These are phyloP conservation scores for Hydrangea macrophylla DNA, from an alignment of 148 eudicot genomes.

Conservation along the genomic window DNA sequence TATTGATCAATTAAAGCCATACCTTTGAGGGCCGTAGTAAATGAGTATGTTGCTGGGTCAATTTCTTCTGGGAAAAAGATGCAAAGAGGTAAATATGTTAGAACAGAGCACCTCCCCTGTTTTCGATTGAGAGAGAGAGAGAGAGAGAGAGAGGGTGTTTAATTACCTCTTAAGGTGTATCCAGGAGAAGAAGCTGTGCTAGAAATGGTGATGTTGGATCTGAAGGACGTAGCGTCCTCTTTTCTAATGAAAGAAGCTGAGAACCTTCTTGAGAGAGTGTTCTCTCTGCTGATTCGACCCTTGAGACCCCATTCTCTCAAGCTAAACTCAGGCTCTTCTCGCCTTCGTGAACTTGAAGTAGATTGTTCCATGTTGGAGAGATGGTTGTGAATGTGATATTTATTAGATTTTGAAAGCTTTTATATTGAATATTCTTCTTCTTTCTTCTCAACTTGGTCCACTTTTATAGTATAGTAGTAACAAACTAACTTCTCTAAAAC, in stretches of 20 bases:
- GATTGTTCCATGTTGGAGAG: constrained; percentile 29
- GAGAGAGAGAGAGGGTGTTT: constrained; percentile 3
- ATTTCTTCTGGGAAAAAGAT: constrained; percentile 61
- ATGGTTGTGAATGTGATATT: too few relatives aligned
- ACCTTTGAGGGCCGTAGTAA: constrained; percentile 92
- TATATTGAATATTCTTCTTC: not conserved
- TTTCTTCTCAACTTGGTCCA: not conserved
- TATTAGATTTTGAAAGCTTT: too few relatives aligned
- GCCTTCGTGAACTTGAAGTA: constrained; percentile 3
- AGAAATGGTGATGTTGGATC: constrained; percentile 72
- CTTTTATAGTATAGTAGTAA: too few relatives aligned
- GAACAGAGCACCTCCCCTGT: not conserved
- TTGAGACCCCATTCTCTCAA: constrained; percentile 71
- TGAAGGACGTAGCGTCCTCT: constrained; percentile 61
- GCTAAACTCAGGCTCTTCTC: constrained; percentile 46
- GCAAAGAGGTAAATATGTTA: not conserved
- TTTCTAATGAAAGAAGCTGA: constrained; percentile 69
- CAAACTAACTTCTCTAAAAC: too few relatives aligned
- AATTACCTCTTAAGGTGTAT: constrained; percentile 66
- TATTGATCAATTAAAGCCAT: not conserved
- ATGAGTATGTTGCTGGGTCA: constrained; percentile 91
- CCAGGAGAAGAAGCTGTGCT: constrained; percentile 98
- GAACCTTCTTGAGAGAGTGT: constrained; percentile 65
- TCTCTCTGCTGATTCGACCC: constrained; percentile 62
- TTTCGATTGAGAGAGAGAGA: not conserved